Evolutionary conservation across 2,329 filamentous ascomycete species (phyloP).

Genomic region (Cladosporium sp.): DNA sequence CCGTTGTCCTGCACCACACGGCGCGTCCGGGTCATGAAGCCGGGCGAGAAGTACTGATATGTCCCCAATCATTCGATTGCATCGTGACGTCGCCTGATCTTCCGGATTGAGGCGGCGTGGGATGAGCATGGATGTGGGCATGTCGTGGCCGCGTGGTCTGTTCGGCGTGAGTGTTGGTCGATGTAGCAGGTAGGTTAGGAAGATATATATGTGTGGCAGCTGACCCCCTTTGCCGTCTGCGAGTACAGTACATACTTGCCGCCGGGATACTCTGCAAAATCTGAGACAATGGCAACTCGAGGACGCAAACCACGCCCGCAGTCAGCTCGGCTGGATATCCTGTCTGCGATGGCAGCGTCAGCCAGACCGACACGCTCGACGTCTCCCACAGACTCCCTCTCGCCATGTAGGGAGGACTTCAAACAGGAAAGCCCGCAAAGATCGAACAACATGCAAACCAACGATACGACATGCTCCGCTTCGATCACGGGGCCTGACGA

Average conservation of each 20-base stretch:
- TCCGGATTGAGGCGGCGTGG: conserved; percentile 2
- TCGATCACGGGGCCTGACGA: conserved; percentile 3
- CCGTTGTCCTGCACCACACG: neutral
- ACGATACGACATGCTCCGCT: neutral
- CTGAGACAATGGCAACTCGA: neutral
- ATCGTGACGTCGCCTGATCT: conserved; percentile 5
- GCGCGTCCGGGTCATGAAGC: too few relatives aligned
- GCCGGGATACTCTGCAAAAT: neutral
- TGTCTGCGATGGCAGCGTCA: conserved; percentile 13
- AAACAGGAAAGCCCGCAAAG: neutral
- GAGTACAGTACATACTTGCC: neutral
- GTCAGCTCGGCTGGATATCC: conserved; percentile 19
- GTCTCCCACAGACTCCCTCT: conserved; percentile 17
- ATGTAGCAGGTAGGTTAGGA: neutral
- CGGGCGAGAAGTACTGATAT: too few relatives aligned
- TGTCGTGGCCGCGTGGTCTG: conserved; percentile 2
- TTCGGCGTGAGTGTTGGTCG: neutral
- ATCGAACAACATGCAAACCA: neutral
- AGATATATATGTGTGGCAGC: neutral
- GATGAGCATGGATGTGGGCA: neutral
- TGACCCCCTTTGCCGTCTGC: neutral
- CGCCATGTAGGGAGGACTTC: conserved; percentile 13
- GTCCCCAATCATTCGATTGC: conserved; percentile 1
- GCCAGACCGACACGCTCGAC: conserved; percentile 5
- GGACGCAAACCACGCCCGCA: conserved; percentile 4